Conservation (phyloP, 441 rosid species). For the Syzygium syzygioides region DNA sequence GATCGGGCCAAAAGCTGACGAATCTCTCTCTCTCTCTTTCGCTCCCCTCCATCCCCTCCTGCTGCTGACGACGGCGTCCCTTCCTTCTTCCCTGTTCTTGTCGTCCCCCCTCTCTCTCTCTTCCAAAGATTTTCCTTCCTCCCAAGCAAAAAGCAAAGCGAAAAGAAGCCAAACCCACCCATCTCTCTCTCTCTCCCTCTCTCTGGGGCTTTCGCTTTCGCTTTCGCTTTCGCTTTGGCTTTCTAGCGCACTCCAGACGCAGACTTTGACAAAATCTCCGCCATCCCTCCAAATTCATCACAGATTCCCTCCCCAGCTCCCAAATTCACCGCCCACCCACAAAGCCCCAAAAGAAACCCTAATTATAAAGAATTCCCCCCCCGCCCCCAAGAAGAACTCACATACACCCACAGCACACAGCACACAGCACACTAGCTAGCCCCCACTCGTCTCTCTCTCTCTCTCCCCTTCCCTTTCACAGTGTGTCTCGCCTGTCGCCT, state of each 20-base stretch:
- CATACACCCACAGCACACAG: neutral
- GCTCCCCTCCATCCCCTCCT: neutral
- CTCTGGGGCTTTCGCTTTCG: neutral
- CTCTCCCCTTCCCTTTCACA: conserved; percentile 27
- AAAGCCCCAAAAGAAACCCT: neutral
- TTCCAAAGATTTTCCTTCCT: neutral
- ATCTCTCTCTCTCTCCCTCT: neutral
- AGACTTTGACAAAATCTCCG: neutral
- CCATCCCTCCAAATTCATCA: neutral
- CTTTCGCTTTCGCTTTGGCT: neutral
- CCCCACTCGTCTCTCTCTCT: conserved; percentile 43
- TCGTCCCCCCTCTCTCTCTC: neutral
- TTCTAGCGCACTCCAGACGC: neutral
- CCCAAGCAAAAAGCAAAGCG: neutral
- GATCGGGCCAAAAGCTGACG: neutral
- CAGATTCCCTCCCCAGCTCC: neutral
- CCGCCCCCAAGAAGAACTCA: neutral
- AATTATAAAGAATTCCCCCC: neutral
- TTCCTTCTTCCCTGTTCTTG: neutral
- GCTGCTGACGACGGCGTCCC: neutral
- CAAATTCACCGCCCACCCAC: neutral
- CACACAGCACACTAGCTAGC: conserved; percentile 4
- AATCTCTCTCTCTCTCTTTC: neutral
- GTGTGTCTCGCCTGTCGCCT: conserved; percentile 82
- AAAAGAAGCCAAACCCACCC: neutral